Evolutionary conservation across 148 eudicot species (phyloP), one percentile per base, ranked within the genome.

Genomic region (Polygonum maritimum): DNA sequence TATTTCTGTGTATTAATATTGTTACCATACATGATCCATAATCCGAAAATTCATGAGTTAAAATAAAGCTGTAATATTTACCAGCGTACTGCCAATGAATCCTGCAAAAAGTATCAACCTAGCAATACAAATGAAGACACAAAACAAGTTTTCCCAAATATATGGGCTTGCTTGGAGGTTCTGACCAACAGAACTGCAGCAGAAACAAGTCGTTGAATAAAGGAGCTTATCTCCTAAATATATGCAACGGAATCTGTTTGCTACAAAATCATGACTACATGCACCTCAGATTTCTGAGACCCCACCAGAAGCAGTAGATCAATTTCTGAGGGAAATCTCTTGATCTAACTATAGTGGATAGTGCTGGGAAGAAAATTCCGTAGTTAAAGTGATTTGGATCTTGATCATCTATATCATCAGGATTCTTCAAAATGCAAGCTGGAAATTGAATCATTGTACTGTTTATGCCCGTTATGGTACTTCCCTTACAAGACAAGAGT

Each of bases 281-380:
- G 69, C 77, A 91, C 97, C 98, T 94, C 52, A 94, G 85, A 79
- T 78, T 90, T 69, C 86, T 84, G 71, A 94, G 85, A 38, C 97
- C 98, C 94, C 97, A 94, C 98, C 98, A 94, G 76, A 91, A 91
- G 83, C 98, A 91, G 73, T 87, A 94, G 67, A 86, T 79, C 35
- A 90, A 78, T 72, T 94, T 94, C 71, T 67, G 16, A 2, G 82
- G 78, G 76, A 94, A 94, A 78, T 84, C 71, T 51, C 71, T 74
- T 19, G 85, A 76, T 48, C 86, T 80, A 40, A 86, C 88, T 26
- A 94, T 83, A 19, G 39, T 71, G 71, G 86, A 87, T 48, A 87
- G 87, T 69, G 98, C 98, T 15, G 86, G 88, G 33, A 80, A 86
- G 71, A 86, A 85, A 76, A 91, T 84, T 54, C 98, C 98, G 44